phyloP scores from a whole-genome alignment of 176 grass and related monocot genomes.

The Oryza glumipatula region DNA sequence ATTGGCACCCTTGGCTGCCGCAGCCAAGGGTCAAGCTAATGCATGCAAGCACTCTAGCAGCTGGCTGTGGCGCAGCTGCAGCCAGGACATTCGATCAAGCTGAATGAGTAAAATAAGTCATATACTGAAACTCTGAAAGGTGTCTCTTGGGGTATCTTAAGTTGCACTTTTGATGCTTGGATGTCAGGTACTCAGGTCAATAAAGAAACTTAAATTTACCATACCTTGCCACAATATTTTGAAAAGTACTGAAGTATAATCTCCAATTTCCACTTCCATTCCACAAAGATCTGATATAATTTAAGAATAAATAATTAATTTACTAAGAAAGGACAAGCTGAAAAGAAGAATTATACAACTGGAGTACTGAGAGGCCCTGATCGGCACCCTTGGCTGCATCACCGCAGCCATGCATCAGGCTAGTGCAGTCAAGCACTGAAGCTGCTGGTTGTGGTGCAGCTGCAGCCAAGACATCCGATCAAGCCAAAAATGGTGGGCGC shows the following conservation, averaged over 20 bases:
- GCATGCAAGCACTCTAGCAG: too few species aligned
- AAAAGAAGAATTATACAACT: background rate
- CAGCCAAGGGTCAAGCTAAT: too few species aligned
- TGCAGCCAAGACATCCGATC: too few species aligned
- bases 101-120: background rate
- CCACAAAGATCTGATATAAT: slow-evolving; percentile 61
- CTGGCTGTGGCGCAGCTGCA: too few species aligned
- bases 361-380: background rate
- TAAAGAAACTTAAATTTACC: slow-evolving; percentile 29
- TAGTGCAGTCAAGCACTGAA: too few species aligned
- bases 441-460: too few species aligned
- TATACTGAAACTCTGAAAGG: slow-evolving; percentile 21
- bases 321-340: slow-evolving; percentile 2
- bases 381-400: too few species aligned
- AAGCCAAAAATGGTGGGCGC: background rate
- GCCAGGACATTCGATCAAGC: too few species aligned
- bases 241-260: slow-evolving; percentile 87
- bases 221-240: slow-evolving; percentile 87
- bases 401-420: too few species aligned
- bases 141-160: slow-evolving; percentile 10
- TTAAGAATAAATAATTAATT: slow-evolving; percentile 33
- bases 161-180: slow-evolving; percentile 18
- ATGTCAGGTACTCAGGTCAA: slow-evolving; percentile 17
- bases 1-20: too few species aligned
- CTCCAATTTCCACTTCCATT: slow-evolving; percentile 89